phyloP scores from a whole-genome alignment of 306 rosid genomes.

The Prunus padus region DNA sequence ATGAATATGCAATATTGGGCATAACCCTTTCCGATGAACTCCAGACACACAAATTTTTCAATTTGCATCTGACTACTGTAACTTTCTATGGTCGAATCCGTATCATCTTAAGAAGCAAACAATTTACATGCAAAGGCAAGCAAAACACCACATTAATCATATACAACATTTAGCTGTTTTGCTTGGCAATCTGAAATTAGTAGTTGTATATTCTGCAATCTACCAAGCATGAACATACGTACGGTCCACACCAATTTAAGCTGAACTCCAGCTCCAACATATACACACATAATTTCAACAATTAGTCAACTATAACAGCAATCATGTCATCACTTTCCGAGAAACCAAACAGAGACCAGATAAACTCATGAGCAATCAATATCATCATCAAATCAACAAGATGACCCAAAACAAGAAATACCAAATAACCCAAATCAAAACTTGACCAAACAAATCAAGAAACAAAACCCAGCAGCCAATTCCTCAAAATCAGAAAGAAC shows the following conservation, averaged over 20 bases:
- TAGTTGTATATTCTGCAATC: neutral
- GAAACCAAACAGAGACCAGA: constrained; percentile 19
- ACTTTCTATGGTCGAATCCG: too few relatives aligned
- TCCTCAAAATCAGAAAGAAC: neutral
- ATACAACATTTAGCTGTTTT: neutral
- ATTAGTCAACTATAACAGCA: neutral
- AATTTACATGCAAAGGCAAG: neutral
- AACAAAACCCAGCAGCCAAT: neutral
- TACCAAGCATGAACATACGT: neutral
- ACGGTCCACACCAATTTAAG: neutral
- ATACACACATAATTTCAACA: neutral
- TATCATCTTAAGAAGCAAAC: neutral
- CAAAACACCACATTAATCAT: neutral
- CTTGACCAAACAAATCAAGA: neutral
- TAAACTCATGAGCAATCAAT: constrained; percentile 9
- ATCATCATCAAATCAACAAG: constrained; percentile 8
- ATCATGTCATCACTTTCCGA: constrained; percentile 3
- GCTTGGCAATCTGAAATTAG: neutral
- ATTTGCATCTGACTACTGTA: too few relatives aligned
- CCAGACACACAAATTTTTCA: too few relatives aligned
- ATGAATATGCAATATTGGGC: too few relatives aligned
- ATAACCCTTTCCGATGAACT: too few relatives aligned
- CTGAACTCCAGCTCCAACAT: neutral
- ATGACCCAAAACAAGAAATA: neutral
- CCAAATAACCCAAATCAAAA: constrained; percentile 15